Evolutionary conservation across 352 stramenopile genomes (phyloP), one percentile per base, ranked within the genome.

Genomic region (Globisporangium abappressorium): DNA sequence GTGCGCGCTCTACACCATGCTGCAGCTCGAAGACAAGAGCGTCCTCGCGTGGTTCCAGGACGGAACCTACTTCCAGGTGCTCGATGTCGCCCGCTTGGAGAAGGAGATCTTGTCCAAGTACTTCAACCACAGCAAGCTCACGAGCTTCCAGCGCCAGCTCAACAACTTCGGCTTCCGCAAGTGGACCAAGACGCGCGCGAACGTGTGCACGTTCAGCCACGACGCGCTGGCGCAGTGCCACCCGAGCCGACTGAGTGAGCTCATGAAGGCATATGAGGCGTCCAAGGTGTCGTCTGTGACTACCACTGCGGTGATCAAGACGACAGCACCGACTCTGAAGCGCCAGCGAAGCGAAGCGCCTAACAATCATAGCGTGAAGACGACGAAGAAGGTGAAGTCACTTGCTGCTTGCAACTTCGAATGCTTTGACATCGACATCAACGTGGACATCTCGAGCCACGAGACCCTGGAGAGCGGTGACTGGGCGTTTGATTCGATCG

Each of bases 111-210:
- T 98, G 11, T 90, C 92, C 36, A 91, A 93, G 71, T 98, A 98
- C 79, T 98, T 98, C 72, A 98, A 98, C 73, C 93, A 98, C 75
- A 78, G 85, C 70, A 97, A 93, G 70, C 97, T 98, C 76, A 84
- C 93, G 12, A 97, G 90, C 63, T 95, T 98, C 66, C 90, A 97
- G 68, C 87, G 92, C 34, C 92, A 98, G 70, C 85, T 98, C 66
- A 98, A 97, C 81, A 98, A 98, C 73, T 98, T 98, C 71, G 89
- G 74, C 71, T 98, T 98, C 77, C 82, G 84, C 76, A 96, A 96
- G 68, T 94, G 86, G 86, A 94, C 86, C 75, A 94, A 94, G 70
- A 93, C 85, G 9, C 82, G 89, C 64, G 81, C 83, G 15, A 93
- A 82, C 65, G 81, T 93, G 57, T 91, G 82, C 75, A 93, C 82